Evolutionary conservation across 2,329 filamentous ascomycete genomes (phyloP), one percentile per base, ranked within the genome.

Genomic region (Ambrosiella beaveri): DNA sequence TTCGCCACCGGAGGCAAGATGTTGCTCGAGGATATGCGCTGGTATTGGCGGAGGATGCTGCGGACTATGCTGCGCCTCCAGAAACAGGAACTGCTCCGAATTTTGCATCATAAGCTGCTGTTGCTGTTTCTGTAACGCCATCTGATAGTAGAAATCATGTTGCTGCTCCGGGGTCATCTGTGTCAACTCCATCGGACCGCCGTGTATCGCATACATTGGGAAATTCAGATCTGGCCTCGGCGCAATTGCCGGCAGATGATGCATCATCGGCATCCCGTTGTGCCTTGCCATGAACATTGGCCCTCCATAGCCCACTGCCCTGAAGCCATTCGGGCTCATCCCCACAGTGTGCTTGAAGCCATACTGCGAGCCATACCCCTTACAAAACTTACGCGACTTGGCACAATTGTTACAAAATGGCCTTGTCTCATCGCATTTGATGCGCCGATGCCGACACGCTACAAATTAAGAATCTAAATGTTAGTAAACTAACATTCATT

Each of bases 401-500:
- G 86, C 81, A 71, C 88, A 94, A 66, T 94, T 94, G 65, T 78
- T 82, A 70, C 88, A 93, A 36, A 78, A 85, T 35, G 88, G 88
- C 54, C 85, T 80, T 65, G 88, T 87, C 69, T 97, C 93, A 62
- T 93, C 93, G 69, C 93, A 98, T 71, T 97, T 98, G 71, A 98
- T 97, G 62, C 93, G 86, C 57, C 93, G 84, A 71, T 87, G 91
- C 62, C 93, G 85, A 71, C 93, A 98, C 59, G 93, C 86, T 90
- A 67, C 51, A 47, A 15, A 47, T 17, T 17, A 47, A 27, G 27
- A 27, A 27, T 27, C 27, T 7, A 8, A 47, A 12, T 47, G 44
- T 47, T 47, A 47, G 44, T 17, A 47, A 47, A n/a, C n/a, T 5
- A 4, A 27, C 27, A 4, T 27, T 27, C 27, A 27, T 27, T 4